These are phyloP conservation scores for Aspergillus spinulosporus DNA, from an alignment of 2,329 filamentous ascomycete species.

Conservation along the genomic window DNA sequence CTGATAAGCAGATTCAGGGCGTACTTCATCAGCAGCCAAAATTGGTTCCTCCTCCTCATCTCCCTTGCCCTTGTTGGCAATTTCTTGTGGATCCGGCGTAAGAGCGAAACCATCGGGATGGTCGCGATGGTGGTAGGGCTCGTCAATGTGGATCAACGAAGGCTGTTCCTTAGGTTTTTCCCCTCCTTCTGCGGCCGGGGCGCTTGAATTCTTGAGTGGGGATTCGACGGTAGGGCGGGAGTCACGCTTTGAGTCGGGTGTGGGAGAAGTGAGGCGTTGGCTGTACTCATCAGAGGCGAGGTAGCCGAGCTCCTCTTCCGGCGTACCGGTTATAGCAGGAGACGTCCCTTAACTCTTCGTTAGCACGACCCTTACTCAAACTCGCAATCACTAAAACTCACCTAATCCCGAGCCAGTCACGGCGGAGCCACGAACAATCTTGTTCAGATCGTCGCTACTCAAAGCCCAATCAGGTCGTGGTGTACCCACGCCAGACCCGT, in stretches of 20 bases:
- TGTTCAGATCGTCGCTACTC: constrained; percentile 87
- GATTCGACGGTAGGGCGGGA: constrained; percentile 53
- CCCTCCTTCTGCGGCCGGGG: constrained; percentile 49
- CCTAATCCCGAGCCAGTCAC: constrained; percentile 53
- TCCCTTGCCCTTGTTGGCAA: constrained; percentile 47
- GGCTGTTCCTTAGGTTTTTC: constrained; percentile 22
- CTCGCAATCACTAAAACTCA: constrained; percentile 36
- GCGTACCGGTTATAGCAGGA: constrained; percentile 67
- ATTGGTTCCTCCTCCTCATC: constrained; percentile 72
- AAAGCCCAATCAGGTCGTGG: constrained; percentile 74
- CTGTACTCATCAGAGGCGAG: constrained; percentile 82
- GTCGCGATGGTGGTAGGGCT: constrained; percentile 51
- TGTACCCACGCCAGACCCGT: constrained; percentile 59
- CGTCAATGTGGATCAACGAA: constrained; percentile 73
- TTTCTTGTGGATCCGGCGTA: constrained; percentile 53
- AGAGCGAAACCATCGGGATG: constrained; percentile 52
- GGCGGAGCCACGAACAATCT: constrained; percentile 74
- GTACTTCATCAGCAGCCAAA: constrained; percentile 82
- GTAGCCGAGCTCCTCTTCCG: constrained; percentile 88
- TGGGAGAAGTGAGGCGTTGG: constrained; percentile 70
- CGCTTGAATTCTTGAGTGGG: constrained; percentile 53
- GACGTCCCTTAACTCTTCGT: constrained; percentile 59
- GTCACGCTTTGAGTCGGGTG: constrained; percentile 44
- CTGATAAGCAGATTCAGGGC: constrained; percentile 65
- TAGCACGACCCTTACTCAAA: constrained; percentile 6